Conservation (phyloP, 805 yeast species). For the Candida berthetii region DNA sequence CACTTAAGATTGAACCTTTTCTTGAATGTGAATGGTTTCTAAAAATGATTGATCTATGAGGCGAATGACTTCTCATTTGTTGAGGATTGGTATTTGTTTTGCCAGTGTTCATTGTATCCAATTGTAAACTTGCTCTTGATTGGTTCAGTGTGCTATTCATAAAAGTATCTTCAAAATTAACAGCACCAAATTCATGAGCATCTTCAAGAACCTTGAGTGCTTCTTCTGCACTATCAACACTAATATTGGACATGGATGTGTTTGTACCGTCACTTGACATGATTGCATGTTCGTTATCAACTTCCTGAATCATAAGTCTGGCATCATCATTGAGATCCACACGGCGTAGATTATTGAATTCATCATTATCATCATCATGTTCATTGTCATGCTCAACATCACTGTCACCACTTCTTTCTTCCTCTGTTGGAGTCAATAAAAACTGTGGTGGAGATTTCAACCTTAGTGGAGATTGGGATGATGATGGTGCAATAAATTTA, state of each 20-base stretch:
- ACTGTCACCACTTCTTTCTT: not conserved
- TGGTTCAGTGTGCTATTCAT: conserved; percentile 13
- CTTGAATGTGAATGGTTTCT: conserved; percentile 6
- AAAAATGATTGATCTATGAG: conserved; percentile 18
- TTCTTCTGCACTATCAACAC: conserved; percentile 15
- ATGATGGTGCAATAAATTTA: not conserved
- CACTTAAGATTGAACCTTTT: conserved; percentile 5
- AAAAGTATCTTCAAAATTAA: conserved; percentile 2
- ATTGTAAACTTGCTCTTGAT: conserved; percentile 11
- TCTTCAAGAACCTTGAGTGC: conserved; percentile 15
- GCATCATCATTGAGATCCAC: not conserved
- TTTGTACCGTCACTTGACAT: not conserved
- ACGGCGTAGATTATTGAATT: not conserved
- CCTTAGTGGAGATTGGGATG: not conserved
- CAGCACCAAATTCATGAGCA: conserved; percentile 5
- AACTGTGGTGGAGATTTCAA: conserved; percentile 1
- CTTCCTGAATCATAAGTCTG: no score
- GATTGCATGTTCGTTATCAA: no score
- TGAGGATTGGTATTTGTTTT: conserved; percentile 1
- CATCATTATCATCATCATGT: not conserved
- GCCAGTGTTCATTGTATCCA: conserved; percentile 6
- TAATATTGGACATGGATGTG: not conserved
- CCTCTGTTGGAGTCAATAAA: not conserved
- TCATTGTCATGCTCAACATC: conserved; percentile 1
- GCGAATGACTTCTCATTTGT: conserved; percentile 13